Evolutionary conservation across 2,329 filamentous ascomycete genomes (phyloP), one percentile per base, ranked within the genome.

Genomic region (Trichophyton simii): DNA sequence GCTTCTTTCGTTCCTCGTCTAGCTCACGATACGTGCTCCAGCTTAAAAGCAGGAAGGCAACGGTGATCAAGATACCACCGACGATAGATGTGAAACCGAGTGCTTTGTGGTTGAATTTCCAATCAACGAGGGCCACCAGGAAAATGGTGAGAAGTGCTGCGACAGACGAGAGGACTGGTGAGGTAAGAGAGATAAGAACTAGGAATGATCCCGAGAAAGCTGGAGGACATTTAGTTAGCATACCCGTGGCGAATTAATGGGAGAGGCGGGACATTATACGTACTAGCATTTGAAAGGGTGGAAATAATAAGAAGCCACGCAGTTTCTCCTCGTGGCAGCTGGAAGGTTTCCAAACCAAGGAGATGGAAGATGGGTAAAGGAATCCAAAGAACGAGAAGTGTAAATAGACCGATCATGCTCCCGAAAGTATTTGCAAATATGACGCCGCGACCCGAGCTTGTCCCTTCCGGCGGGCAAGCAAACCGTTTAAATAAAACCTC

Each of bases 121-220:
- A 95, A 74, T 99, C 94, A 61, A 89, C 89, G 34, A 97, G 78
- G 0, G 92, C 94, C 5, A 99, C 94, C 63, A 97, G 84, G 79
- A 99, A 97, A 66, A 99, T 99, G 22, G 94, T 99, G 55, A 99
- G 80, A 5, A 99, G 82, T 1, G 92, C 90, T 0, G 94, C 94
- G 9, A 99, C 94, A 18, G 88, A 95, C 62, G 87, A 92, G 3
- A 99, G 80, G 2, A 99, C 94, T 0, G 94, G 94, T 18, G 87
- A 92, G 0, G 94, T 99, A 31, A 99, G 81, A 15, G 87, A 91
- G 70, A 99, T 97, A 60, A 99, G 82, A 38, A 96, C 88, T 6
- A 97, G 81, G 78, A 97, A 97, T 20, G 87, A 89, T 25, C 94
- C 94, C 9, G 91, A 94, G 72, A 99, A 99, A 0, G 84, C 80